These are phyloP conservation scores for Arabidopsis arenosa DNA, from an alignment of 345 rosid species.

Conservation along the genomic window DNA sequence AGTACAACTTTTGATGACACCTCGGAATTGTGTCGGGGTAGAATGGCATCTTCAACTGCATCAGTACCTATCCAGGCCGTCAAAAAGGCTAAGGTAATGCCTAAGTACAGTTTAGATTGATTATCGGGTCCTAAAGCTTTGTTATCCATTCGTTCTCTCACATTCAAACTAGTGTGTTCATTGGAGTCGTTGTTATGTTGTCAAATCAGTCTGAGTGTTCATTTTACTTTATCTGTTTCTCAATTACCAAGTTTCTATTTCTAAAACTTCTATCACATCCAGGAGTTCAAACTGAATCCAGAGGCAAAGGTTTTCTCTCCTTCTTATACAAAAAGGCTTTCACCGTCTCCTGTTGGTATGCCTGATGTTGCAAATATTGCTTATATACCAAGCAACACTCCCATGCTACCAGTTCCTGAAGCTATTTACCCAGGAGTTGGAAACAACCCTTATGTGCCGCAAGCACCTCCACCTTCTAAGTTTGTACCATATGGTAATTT, in stretches of 20 bases:
- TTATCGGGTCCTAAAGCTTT: not conserved
- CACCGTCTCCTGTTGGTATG: conserved; percentile 53
- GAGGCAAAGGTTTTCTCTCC: conserved; percentile 84
- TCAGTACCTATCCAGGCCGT: conserved; percentile 52
- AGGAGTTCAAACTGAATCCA: conserved; percentile 94
- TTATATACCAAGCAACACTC: conserved; percentile 60
- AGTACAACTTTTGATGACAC: conserved; percentile 49
- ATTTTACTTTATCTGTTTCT: conserved; percentile 7
- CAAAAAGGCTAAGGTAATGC: conserved; percentile 64
- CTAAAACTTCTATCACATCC: conserved; percentile 10
- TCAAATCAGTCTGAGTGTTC: conserved; percentile 5
- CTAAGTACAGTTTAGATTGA: not conserved
- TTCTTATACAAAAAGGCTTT: conserved; percentile 53
- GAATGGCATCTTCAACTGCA: conserved; percentile 51
- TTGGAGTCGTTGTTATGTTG: not conserved
- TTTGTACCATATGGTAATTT: conserved; percentile 58
- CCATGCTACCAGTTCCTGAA: conserved; percentile 53
- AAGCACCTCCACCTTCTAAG: conserved; percentile 59
- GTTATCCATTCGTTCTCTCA: conserved; percentile 6
- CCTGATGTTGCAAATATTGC: conserved; percentile 55
- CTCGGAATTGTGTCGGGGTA: conserved; percentile 46
- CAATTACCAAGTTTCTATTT: conserved; percentile 5
- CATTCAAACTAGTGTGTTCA: conserved; percentile 1
- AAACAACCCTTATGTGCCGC: conserved; percentile 57
- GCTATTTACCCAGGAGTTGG: conserved; percentile 63